A percentile compares a stretch with the other conserved stretches of the same genome.
These are phyloP conservation scores for Pistacia integerrima DNA, from an alignment of 345 rosid genomes.

Conservation along the genomic window DNA sequence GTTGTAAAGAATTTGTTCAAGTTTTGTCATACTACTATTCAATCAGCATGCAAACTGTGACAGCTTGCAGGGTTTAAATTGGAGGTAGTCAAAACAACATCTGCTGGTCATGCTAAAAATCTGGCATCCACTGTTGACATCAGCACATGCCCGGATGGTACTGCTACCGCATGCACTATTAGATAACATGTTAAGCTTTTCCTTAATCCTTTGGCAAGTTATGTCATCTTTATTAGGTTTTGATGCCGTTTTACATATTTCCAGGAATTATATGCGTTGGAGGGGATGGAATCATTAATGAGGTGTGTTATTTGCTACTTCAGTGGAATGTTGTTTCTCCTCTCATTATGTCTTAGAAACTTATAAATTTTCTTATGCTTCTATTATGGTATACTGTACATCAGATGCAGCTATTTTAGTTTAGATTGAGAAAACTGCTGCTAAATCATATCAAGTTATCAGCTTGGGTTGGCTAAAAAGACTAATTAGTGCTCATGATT, in stretches of 20 bases:
- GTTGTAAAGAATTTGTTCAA: not conserved
- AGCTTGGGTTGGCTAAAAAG: not conserved
- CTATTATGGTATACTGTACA: not conserved
- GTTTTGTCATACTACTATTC: conserved; percentile 10
- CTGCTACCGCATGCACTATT: conserved; percentile 18
- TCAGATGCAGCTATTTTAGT: not conserved
- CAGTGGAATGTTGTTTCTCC: conserved; percentile 13
- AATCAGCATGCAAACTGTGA: conserved; percentile 31
- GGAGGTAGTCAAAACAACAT: conserved; percentile 90
- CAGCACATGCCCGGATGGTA: conserved; percentile 93
- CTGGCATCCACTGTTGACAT: conserved; percentile 88
- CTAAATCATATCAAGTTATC: not conserved
- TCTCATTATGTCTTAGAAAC: conserved; percentile 12
- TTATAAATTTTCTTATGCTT: conserved; percentile 13
- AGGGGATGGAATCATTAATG: conserved; percentile 97
- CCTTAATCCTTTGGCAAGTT: conserved; percentile 6
- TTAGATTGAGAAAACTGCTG: not conserved
- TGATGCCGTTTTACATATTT: conserved; percentile 28
- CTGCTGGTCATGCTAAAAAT: conserved; percentile 89
- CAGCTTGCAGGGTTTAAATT: conserved; percentile 96
- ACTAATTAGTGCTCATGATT: not conserved
- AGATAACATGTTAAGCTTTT: conserved; percentile 18
- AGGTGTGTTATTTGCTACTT: conserved; percentile 55
- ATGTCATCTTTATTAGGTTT: conserved; percentile 15
- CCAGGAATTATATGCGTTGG: conserved; percentile 96